A percentile compares a stretch with the other conserved stretches of the same genome.
Evolutionary conservation across 2,329 filamentous ascomycete genomes (phyloP).

Genomic region (Seiridium cupressi): DNA sequence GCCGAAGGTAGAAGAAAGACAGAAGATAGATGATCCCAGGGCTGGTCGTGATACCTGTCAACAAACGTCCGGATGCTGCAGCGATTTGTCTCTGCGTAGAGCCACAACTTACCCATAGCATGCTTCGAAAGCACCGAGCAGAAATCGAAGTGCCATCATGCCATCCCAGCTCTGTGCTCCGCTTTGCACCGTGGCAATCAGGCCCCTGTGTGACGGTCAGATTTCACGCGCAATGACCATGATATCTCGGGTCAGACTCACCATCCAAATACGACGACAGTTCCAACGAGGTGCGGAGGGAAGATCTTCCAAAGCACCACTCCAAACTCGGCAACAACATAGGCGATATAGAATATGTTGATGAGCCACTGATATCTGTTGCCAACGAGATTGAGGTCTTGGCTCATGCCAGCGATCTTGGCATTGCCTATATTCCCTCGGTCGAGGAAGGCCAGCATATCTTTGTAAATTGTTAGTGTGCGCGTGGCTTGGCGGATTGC

Average conservation of each 20-base stretch:
- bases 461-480: too few relatives aligned
- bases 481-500: too few relatives aligned
- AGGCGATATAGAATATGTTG: conserved; percentile 60
- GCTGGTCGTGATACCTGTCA: too few relatives aligned
- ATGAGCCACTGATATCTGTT: conserved; percentile 60
- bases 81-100: too few relatives aligned
- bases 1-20: conserved; percentile 51
- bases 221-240: too few relatives aligned
- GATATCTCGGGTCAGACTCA: too few relatives aligned
- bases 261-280: conserved; percentile 49
- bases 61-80: too few relatives aligned
- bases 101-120: too few relatives aligned
- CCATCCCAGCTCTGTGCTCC: conserved; percentile 38
- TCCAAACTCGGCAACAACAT: conserved; percentile 55
- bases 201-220: conserved; percentile 23
- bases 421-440: conserved; percentile 57
- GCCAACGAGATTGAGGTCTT: conserved; percentile 49
- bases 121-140: conserved; percentile 49
- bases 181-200: conserved; percentile 49
- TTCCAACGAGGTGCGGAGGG: conserved; percentile 45
- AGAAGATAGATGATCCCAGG: conserved; percentile 38
- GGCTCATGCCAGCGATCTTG: conserved; percentile 60
- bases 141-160: conserved; percentile 42
- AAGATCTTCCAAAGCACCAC: conserved; percentile 40
- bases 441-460: conserved; percentile 19